These are phyloP conservation scores for Kodamaea leandrae DNA, from an alignment of 805 yeast species.

Conservation along the genomic window DNA sequence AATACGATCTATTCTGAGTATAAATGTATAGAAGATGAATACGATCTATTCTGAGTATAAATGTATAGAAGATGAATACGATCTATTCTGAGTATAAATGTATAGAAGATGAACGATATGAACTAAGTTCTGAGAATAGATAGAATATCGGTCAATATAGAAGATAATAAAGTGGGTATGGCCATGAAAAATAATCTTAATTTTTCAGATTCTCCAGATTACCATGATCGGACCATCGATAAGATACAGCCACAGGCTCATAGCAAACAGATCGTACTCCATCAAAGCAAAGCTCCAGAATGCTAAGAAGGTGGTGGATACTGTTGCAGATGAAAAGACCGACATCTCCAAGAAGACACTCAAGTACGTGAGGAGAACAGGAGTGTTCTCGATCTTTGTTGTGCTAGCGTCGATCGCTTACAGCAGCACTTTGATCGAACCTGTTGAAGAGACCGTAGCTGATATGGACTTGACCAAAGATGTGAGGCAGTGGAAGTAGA, in stretches of 20 bases:
- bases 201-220: background rate
- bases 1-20: too few relatives aligned
- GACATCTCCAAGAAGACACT: constrained; percentile 29
- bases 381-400: constrained; percentile 25
- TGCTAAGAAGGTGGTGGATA: constrained; percentile 25
- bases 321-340: constrained; percentile 34
- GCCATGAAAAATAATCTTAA: too few relatives aligned
- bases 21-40: too few relatives aligned
- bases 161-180: too few relatives aligned
- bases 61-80: too few relatives aligned
- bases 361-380: constrained; percentile 22
- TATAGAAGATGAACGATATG: too few relatives aligned
- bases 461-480: constrained; percentile 23
- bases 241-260: background rate
- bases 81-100: too few relatives aligned
- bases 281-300: constrained; percentile 18
- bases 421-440: constrained; percentile 21
- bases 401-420: constrained; percentile 28
- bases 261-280: constrained; percentile 10
- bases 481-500: constrained; percentile 12
- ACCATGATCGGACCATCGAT: too few relatives aligned
- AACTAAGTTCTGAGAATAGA: too few relatives aligned
- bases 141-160: too few relatives aligned
- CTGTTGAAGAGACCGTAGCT: constrained; percentile 10
- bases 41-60: too few relatives aligned